phyloP scores from a whole-genome alignment of 768 basidiomycete genomes.

The Naganishia vaughanmartiniae region DNA sequence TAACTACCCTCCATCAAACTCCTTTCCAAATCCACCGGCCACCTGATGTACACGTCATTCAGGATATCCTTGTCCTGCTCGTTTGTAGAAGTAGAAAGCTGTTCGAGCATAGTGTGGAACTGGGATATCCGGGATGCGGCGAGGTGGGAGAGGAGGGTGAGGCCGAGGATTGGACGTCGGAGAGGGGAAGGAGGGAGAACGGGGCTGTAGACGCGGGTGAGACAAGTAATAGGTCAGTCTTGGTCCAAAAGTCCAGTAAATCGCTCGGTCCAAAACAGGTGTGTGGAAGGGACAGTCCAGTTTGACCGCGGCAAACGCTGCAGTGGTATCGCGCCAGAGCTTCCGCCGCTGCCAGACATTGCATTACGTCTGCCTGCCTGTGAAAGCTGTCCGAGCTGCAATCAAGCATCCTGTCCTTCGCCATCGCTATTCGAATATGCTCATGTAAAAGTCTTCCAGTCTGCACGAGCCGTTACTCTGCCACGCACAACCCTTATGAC shows the following conservation, averaged over 20 bases:
- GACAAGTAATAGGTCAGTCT: background rate
- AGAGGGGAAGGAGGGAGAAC: slow-evolving; percentile 77
- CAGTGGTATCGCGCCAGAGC: no score
- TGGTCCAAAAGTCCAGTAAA: background rate
- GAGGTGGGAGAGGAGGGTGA: slow-evolving; percentile 90
- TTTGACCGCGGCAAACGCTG: background rate
- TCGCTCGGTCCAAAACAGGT: background rate
- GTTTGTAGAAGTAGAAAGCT: slow-evolving; percentile 55
- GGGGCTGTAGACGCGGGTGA: slow-evolving; percentile 55
- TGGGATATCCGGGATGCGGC: slow-evolving; percentile 88
- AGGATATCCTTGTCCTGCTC: slow-evolving; percentile 41
- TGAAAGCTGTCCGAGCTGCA: background rate
- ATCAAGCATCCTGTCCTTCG: background rate
- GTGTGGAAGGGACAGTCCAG: background rate
- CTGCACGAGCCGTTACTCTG: no score
- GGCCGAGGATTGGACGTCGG: slow-evolving; percentile 82
- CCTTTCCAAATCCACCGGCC: slow-evolving; percentile 61
- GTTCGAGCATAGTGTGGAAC: slow-evolving; percentile 94
- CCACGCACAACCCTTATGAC: no score
- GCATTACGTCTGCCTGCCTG: no score
- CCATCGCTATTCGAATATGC: no score
- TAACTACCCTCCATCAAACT: slow-evolving; percentile 99
- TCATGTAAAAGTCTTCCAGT: no score
- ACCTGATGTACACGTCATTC: slow-evolving; percentile 47
- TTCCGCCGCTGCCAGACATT: no score